Percentiles rank a stretch among this genome's conserved stretches.
These are phyloP conservation scores for Aspergillus sp. DNA, from an alignment of 2,329 filamentous ascomycete species.

Conservation along the genomic window DNA sequence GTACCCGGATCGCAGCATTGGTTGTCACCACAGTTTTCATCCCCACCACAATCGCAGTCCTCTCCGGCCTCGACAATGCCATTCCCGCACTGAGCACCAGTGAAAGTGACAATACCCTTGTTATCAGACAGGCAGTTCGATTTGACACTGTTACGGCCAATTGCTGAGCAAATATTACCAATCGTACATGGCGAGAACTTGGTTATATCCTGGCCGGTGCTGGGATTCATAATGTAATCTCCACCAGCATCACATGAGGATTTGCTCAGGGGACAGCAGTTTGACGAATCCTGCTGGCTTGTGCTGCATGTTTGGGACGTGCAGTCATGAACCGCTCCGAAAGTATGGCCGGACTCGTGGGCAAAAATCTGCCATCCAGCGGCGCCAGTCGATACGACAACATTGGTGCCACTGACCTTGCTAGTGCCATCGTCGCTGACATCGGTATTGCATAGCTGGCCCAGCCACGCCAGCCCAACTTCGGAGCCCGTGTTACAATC, in stretches of 20 bases:
- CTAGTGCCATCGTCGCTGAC: constrained; percentile 56
- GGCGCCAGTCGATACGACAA: constrained; percentile 77
- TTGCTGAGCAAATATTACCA: constrained; percentile 88
- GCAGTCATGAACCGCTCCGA: constrained; percentile 95
- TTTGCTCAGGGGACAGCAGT: constrained; percentile 77
- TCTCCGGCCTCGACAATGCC: constrained; percentile 94
- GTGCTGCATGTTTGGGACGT: constrained; percentile 65
- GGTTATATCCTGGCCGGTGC: constrained; percentile 69
- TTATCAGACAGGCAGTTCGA: constrained; percentile 81
- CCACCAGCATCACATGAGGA: constrained; percentile 70
- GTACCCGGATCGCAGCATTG: constrained; percentile 80
- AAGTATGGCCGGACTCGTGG: constrained; percentile 91
- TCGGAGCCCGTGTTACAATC: constrained; percentile 79
- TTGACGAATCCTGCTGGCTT: constrained; percentile 59
- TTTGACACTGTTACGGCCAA: constrained; percentile 74
- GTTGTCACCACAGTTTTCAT: constrained; percentile 69
- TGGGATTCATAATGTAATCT: constrained; percentile 96
- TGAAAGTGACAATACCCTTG: constrained; percentile 75
- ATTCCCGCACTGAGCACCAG: constrained; percentile 86
- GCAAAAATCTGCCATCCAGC: constrained; percentile 96
- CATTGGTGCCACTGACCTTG: constrained; percentile 81
- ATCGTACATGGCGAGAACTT: constrained; percentile 85
- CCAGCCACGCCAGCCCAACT: constrained; percentile 90
- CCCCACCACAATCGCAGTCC: constrained; percentile 92
- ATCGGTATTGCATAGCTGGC: constrained; percentile 72